A percentile compares a stretch with the other conserved stretches of the same genome.
These are phyloP conservation scores for Colletotrichum phormii DNA, from an alignment of 2,329 filamentous ascomycete genomes.

Conservation along the genomic window DNA sequence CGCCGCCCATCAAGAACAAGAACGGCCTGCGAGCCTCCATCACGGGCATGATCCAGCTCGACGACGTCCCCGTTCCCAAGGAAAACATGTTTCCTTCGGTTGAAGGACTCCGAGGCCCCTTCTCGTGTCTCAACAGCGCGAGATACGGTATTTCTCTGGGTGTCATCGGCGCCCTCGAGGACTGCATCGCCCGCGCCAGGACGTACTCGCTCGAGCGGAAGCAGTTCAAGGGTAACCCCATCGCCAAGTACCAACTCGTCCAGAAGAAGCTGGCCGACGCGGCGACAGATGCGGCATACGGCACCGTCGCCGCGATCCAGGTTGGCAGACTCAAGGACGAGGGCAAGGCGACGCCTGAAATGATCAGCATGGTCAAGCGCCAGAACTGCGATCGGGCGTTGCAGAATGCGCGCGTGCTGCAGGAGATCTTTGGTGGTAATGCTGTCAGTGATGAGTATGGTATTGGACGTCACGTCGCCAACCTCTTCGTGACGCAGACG, in stretches of 20 bases:
- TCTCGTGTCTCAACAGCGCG: constrained; percentile 93
- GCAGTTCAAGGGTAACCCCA: constrained; percentile 95
- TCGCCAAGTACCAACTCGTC: constrained; percentile 95
- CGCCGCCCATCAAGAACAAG: constrained; percentile 93
- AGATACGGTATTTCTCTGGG: constrained; percentile 95
- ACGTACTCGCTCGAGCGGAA: constrained; percentile 92
- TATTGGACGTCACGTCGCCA: constrained; percentile 94
- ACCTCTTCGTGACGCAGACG: constrained; percentile 96
- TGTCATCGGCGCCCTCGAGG: constrained; percentile 92
- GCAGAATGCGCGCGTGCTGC: constrained; percentile 80
- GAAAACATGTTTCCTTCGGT: constrained; percentile 95
- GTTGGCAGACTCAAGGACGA: constrained; percentile 94
- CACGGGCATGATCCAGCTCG: constrained; percentile 98
- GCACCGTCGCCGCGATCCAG: constrained; percentile 89
- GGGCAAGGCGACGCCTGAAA: constrained; percentile 89
- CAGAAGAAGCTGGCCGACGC: constrained; percentile 99
- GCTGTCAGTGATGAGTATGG: constrained; percentile 98
- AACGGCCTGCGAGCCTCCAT: constrained; percentile 92
- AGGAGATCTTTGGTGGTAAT: constrained; percentile 97
- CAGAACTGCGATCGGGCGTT: constrained; percentile 96
- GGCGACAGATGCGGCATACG: constrained; percentile 88
- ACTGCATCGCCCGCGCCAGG: constrained; percentile 84
- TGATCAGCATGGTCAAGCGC: constrained; percentile 97
- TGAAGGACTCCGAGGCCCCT: constrained; percentile 88
- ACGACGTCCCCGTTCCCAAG: constrained; percentile 87